A percentile compares a stretch with the other conserved stretches of the same genome.
Evolutionary conservation across 495 filamentous ascomycete genomes (phyloP).

Genomic region (Hypoxylon perforatum): DNA sequence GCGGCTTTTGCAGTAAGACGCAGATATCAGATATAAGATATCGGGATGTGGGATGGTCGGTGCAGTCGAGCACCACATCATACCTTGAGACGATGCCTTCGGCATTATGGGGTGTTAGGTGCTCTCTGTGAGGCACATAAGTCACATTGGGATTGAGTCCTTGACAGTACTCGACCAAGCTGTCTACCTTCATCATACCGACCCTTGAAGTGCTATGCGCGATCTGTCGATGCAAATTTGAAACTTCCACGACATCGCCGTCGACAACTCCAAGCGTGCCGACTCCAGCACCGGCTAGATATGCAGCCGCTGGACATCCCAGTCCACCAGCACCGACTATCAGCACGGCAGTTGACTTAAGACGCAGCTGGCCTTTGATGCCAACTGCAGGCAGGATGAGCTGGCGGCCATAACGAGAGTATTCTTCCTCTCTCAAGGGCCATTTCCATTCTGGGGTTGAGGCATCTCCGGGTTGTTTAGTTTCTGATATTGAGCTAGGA

Average conservation of each 20-base stretch:
- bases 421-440: conserved; percentile 75
- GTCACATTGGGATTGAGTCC: conserved; percentile 75
- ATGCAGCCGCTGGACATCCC: conserved; percentile 90
- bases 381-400: conserved; percentile 91
- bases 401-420: conserved; percentile 88
- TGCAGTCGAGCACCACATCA: conserved; percentile 92
- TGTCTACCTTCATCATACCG: conserved; percentile 84
- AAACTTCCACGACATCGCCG: conserved; percentile 85
- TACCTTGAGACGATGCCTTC: conserved; percentile 71
- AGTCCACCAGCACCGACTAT: conserved; percentile 93
- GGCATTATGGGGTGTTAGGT: conserved; percentile 73
- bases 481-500: background rate
- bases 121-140: conserved; percentile 69
- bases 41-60: conserved; percentile 88
- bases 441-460: conserved; percentile 55
- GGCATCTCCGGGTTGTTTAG: conserved; percentile 9
- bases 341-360: conserved; percentile 76
- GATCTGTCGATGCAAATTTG: conserved; percentile 94
- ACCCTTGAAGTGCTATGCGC: conserved; percentile 76
- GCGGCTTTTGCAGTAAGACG: conserved; percentile 78
- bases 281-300: conserved; percentile 88
- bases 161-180: conserved; percentile 73
- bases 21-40: conserved; percentile 94
- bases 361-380: conserved; percentile 80
- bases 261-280: conserved; percentile 87